phyloP scores from a whole-genome alignment of 2,329 filamentous ascomycete genomes.

The Verticillium nonalfalfae region DNA sequence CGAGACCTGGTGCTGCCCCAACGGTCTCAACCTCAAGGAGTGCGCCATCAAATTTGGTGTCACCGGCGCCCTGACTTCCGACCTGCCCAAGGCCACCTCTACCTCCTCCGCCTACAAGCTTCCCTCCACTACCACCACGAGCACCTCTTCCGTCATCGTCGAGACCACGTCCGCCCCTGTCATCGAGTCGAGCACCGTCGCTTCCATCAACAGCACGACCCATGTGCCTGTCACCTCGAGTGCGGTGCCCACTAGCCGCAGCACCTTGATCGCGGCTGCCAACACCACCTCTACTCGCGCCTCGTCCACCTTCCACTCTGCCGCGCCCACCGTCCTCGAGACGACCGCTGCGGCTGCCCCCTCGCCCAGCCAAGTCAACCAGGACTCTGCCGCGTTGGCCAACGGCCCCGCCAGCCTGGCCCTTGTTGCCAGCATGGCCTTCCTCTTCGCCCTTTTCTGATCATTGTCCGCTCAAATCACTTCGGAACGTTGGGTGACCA shows the following conservation, averaged over 20 bases:
- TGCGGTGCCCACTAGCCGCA: background rate
- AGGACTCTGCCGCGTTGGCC: constrained; percentile 4
- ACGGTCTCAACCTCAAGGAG: constrained; percentile 42
- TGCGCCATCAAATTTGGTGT: constrained; percentile 47
- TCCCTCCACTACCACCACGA: background rate
- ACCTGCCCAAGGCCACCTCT: constrained; percentile 29
- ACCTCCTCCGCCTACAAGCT: constrained; percentile 56
- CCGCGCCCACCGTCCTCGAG: background rate
- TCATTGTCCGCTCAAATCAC: constrained; percentile 5
- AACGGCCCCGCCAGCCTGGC: constrained; percentile 7
- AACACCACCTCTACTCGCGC: background rate
- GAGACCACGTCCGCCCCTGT: background rate
- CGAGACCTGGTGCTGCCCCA: constrained; percentile 55
- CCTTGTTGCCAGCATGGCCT: constrained; percentile 9
- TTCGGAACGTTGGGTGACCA: constrained; percentile 7
- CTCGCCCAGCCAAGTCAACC: constrained; percentile 1
- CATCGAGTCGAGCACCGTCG: background rate
- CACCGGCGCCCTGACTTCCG: constrained; percentile 40
- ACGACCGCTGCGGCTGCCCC: constrained; percentile 1
- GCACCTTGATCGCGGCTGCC: background rate
- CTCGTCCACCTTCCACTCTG: background rate
- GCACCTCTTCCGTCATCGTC: background rate
- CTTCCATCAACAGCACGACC: background rate
- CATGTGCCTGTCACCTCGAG: background rate
- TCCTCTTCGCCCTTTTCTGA: constrained; percentile 10